A percentile compares a stretch with the other conserved stretches of the same genome.
Conservation (phyloP, 1,139 yeast genomes). For the Taphrina wiesneri region DNA sequence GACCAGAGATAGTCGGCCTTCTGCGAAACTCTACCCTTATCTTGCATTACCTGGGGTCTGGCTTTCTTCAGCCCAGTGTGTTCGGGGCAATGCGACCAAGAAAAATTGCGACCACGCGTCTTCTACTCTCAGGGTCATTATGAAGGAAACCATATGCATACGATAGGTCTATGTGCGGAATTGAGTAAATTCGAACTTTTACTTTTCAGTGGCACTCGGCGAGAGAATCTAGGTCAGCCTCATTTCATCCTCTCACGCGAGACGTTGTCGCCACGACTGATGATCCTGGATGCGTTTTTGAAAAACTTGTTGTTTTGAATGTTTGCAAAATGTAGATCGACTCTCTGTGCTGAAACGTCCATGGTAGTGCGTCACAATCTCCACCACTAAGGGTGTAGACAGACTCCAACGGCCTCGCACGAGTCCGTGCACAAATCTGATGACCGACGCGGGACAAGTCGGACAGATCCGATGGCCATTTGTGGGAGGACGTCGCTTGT, state of each 20-base stretch:
- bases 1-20: background rate
- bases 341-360: no score
- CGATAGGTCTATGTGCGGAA: no score
- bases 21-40: background rate
- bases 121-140: no score
- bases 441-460: background rate
- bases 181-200: background rate
- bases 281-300: no score
- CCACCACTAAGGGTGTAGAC: no score
- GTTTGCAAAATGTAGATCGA: no score
- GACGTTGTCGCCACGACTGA: background rate
- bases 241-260: background rate
- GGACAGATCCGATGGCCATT: background rate
- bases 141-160: no score
- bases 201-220: background rate
- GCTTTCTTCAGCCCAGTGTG: background rate
- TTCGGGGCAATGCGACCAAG: background rate
- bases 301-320: no score
- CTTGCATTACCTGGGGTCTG: slow-evolving; percentile 2
- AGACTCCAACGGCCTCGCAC: background rate
- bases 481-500: no score
- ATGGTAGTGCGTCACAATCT: no score
- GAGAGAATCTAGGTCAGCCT: background rate
- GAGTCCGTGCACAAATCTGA: background rate
- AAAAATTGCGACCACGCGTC: background rate